Conservation (phyloP, 805 yeast species). For the Torulaspora microellipsoides region DNA sequence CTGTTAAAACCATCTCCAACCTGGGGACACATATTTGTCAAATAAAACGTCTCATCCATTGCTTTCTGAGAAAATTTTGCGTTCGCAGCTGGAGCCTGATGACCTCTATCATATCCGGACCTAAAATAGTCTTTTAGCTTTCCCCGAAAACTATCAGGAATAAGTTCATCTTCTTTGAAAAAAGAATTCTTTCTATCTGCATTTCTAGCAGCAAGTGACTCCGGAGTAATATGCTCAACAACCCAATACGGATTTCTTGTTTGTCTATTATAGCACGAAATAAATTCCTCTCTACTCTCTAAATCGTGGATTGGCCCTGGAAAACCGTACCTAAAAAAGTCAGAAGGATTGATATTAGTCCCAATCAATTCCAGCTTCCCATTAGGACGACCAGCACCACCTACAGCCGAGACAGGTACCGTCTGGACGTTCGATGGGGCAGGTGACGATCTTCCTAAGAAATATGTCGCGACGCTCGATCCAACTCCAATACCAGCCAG, state of each 20-base stretch:
- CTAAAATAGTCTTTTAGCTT: slow-evolving; percentile 82
- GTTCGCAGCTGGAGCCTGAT: slow-evolving; percentile 96
- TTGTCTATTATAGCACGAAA: slow-evolving; percentile 80
- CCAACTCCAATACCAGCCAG: slow-evolving; percentile 30
- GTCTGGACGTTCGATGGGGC: slow-evolving; percentile 10
- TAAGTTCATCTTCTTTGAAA: slow-evolving; percentile 79
- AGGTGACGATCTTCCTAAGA: slow-evolving; percentile 29
- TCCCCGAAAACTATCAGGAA: slow-evolving; percentile 76
- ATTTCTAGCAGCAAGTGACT: slow-evolving; percentile 50
- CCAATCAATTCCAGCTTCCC: slow-evolving; percentile 29
- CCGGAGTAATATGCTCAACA: slow-evolving; percentile 79
- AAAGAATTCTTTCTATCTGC: slow-evolving; percentile 78
- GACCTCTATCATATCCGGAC: slow-evolving; percentile 95
- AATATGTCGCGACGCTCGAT: slow-evolving; percentile 34
- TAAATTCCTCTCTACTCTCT: slow-evolving; percentile 65
- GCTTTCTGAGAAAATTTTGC: slow-evolving; percentile 87
- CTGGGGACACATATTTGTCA: slow-evolving; percentile 93
- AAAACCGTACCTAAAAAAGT: slow-evolving; percentile 84
- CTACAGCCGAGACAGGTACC: slow-evolving; percentile 9
- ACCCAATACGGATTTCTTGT: slow-evolving; percentile 84
- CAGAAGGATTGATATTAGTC: slow-evolving; percentile 60
- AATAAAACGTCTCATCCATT: slow-evolving; percentile 89
- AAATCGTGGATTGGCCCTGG: slow-evolving; percentile 94
- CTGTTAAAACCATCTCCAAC: slow-evolving; percentile 97
- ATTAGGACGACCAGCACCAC: slow-evolving; percentile 7